A percentile compares a stretch with the other conserved stretches of the same genome.
These are phyloP conservation scores for Paraphaeosphaeria sporulosa DNA, from an alignment of 2,329 filamentous ascomycete genomes.

Conservation along the genomic window DNA sequence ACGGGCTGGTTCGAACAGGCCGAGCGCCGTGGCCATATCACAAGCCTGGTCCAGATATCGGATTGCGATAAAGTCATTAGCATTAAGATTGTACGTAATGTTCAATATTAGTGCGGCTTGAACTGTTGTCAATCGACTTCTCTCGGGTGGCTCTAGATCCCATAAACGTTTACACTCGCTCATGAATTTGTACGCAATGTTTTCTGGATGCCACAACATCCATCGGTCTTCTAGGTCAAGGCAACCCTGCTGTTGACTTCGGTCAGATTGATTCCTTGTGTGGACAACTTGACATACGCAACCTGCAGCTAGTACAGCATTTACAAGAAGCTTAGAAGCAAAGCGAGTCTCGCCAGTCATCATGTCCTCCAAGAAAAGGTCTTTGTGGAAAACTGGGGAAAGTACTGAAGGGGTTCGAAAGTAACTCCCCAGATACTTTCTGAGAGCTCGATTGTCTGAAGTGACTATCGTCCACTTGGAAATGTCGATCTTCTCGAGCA, in stretches of 20 bases:
- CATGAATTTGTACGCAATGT: conserved; percentile 8
- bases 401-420: neutral
- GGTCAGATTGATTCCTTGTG: neutral
- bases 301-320: conserved; percentile 10
- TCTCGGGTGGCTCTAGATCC: conserved; percentile 4
- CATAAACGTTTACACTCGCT: conserved; percentile 10
- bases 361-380: conserved; percentile 16
- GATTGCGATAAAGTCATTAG: neutral
- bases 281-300: neutral
- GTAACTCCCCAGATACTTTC: neutral
- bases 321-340: conserved; percentile 13
- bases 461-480: conserved; percentile 13
- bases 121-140: conserved; percentile 5
- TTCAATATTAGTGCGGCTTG: conserved; percentile 8
- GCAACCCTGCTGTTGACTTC: neutral
- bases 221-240: conserved; percentile 3
- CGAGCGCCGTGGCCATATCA: neutral
- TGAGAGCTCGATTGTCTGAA: neutral
- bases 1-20: neutral
- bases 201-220: conserved; percentile 9
- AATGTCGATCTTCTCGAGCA: conserved; percentile 2
- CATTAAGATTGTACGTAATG: neutral
- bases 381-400: conserved; percentile 10
- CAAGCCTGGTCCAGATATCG: conserved; percentile 1
- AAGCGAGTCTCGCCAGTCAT: conserved; percentile 3